These are phyloP conservation scores for Lodderomyces oxycetoniae DNA, from an alignment of 1,139 yeast genomes.

Conservation along the genomic window DNA sequence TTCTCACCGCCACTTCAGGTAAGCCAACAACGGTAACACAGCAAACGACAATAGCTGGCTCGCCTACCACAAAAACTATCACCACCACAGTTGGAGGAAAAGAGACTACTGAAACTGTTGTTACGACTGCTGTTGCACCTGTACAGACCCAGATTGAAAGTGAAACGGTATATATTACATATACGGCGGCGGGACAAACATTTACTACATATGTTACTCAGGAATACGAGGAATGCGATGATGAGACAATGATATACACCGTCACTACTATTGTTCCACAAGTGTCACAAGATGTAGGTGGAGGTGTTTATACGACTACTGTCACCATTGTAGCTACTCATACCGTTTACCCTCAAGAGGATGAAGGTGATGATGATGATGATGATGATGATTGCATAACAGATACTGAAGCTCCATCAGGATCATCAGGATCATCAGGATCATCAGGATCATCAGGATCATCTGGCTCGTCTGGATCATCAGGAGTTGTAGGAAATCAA, in stretches of 20 bases:
- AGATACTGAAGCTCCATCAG: constrained; percentile 1
- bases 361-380: constrained; percentile 10
- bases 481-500: constrained; percentile 1
- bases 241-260: constrained; percentile 10
- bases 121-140: constrained; percentile 6
- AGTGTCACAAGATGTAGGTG: constrained; percentile 11
- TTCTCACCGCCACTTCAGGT: constrained; percentile 2
- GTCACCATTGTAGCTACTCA: constrained; percentile 11
- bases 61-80: constrained; percentile 7
- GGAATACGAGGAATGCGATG: constrained; percentile 8
- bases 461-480: constrained; percentile 8
- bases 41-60: constrained; percentile 4
- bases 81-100: constrained; percentile 7
- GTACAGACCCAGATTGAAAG: constrained; percentile 6
- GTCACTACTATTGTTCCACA: constrained; percentile 11
- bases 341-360: constrained; percentile 12
- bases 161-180: constrained; percentile 10
- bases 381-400: too few relatives aligned
- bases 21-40: constrained; percentile 9
- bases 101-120: constrained; percentile 5
- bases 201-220: constrained; percentile 11
- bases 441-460: constrained; percentile 5
- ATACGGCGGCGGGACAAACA: constrained; percentile 12
- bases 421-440: constrained; percentile 1
- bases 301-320: constrained; percentile 12